A percentile compares a stretch with the other conserved stretches of the same genome.
These are phyloP conservation scores for Chamaecrista fasciculata DNA, from an alignment of 306 rosid species.

Conservation along the genomic window DNA sequence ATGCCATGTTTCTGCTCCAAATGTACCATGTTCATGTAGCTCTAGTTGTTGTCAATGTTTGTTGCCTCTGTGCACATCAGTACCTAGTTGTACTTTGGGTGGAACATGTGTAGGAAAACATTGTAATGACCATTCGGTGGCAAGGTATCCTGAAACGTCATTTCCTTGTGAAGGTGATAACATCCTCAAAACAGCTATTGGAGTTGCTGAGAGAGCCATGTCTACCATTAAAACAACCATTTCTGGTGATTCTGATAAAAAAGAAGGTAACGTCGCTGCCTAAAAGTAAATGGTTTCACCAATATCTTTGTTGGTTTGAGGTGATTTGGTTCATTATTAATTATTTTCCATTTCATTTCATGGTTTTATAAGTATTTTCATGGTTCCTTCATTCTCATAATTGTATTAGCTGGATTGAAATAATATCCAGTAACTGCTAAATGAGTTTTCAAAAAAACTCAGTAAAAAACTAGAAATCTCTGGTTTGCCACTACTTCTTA, in stretches of 20 bases:
- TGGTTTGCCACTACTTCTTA: conserved; percentile 2
- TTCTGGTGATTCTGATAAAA: conserved; percentile 42
- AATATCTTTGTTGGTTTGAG: conserved; percentile 3
- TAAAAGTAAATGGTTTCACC: conserved; percentile 13
- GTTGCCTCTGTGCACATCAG: conserved; percentile 33
- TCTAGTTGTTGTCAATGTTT: conserved; percentile 44
- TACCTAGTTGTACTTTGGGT: conserved; percentile 41
- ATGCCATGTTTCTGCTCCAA: conserved; percentile 43
- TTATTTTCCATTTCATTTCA: not conserved
- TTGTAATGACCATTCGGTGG: conserved; percentile 33
- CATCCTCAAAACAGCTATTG: conserved; percentile 56
- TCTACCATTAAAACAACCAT: conserved; percentile 44
- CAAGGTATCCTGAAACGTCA: conserved; percentile 34
- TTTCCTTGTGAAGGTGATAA: conserved; percentile 43
- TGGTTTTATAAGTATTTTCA: not conserved
- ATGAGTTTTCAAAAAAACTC: not conserved
- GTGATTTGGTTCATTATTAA: conserved; percentile 15
- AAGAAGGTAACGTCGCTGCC: conserved; percentile 49
- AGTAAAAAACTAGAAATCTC: not conserved
- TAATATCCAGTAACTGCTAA: not conserved
- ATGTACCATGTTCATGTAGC: conserved; percentile 47
- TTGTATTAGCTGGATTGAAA: conserved; percentile 1
- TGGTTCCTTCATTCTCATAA: not conserved
- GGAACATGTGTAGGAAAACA: conserved; percentile 40
- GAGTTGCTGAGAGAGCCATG: conserved; percentile 71